Conservation (phyloP, 495 filamentous ascomycete genomes). For the Aspergillus hancockii region DNA sequence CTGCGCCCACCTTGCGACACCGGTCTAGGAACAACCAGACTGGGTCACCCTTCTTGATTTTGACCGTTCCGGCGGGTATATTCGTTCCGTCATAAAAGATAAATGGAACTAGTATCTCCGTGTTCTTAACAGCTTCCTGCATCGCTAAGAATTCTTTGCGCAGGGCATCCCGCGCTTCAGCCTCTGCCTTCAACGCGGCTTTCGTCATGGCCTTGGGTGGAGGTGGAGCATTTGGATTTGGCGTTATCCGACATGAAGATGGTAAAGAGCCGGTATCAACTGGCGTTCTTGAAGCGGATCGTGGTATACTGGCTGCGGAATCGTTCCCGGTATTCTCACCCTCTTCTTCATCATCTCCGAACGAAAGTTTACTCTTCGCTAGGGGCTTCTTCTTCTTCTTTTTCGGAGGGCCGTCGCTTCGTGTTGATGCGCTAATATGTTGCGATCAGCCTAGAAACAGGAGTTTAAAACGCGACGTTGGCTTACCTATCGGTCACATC, state of each 20-base stretch:
- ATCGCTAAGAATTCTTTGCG: conserved; percentile 81
- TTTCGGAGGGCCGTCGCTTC: conserved; percentile 47
- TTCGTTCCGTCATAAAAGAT: conserved; percentile 99
- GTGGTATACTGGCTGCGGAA: conserved; percentile 35
- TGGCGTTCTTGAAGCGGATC: conserved; percentile 41
- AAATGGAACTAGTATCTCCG: conserved; percentile 90
- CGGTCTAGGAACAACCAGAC: conserved; percentile 91
- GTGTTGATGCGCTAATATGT: conserved; percentile 43
- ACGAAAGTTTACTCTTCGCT: conserved; percentile 68
- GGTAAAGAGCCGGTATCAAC: conserved; percentile 40
- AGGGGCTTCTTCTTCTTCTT: conserved; percentile 69
- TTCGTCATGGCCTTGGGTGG: conserved; percentile 86
- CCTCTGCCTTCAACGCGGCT: conserved; percentile 76
- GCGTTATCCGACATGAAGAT: conserved; percentile 53
- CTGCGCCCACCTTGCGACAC: conserved; percentile 84
- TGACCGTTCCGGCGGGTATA: conserved; percentile 77
- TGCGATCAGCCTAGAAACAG: conserved; percentile 36
- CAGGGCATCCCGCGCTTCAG: conserved; percentile 75
- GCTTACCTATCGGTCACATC: conserved; percentile 56
- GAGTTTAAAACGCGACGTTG: conserved; percentile 18
- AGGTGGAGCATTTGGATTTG: conserved; percentile 66
- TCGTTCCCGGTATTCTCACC: conserved; percentile 45
- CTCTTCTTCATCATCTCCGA: conserved; percentile 62
- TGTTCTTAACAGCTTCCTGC: conserved; percentile 85
- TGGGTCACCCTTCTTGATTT: conserved; percentile 88